A percentile compares a stretch with the other conserved stretches of the same genome.
Conservation (phyloP, 129 eudicot species). For the Logfia minima region DNA sequence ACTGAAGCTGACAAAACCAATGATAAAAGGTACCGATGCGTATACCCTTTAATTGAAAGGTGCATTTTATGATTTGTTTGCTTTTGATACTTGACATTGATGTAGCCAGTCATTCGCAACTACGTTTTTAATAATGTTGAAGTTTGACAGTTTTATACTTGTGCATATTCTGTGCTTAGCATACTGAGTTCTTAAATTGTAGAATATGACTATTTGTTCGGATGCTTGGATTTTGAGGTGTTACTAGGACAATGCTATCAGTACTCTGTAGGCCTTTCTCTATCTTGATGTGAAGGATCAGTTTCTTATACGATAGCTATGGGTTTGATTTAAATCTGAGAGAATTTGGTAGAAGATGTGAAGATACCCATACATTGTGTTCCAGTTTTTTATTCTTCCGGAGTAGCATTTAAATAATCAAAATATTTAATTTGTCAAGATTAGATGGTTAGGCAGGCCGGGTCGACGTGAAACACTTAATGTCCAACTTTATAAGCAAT, state of each 20-base stretch:
- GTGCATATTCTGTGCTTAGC: not conserved
- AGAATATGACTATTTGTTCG: not conserved
- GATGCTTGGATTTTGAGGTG: not conserved
- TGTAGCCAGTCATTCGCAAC: not conserved
- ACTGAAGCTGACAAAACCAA: conserved; percentile 94
- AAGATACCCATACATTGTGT: not conserved
- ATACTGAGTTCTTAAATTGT: not conserved
- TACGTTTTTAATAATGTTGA: not conserved
- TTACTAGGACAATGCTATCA: not conserved
- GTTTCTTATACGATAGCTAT: not conserved
- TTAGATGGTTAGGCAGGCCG: not conserved
- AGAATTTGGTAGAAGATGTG: not conserved
- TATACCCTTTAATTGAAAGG: not conserved
- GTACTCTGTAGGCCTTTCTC: not conserved
- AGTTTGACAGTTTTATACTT: not conserved
- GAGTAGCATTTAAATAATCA: not conserved
- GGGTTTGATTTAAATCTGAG: not conserved
- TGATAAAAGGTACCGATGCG: conserved; percentile 59
- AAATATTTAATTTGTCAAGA: too few relatives aligned
- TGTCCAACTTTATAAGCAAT: not conserved
- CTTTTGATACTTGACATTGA: not conserved
- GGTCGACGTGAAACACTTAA: not conserved
- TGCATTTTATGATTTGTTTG: not conserved
- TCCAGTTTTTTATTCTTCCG: not conserved
- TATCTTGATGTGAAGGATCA: not conserved